Percentiles rank a stretch among this genome's conserved stretches.
Conservation (phyloP, 306 rosid genomes). For the Arachis hypogaea region DNA sequence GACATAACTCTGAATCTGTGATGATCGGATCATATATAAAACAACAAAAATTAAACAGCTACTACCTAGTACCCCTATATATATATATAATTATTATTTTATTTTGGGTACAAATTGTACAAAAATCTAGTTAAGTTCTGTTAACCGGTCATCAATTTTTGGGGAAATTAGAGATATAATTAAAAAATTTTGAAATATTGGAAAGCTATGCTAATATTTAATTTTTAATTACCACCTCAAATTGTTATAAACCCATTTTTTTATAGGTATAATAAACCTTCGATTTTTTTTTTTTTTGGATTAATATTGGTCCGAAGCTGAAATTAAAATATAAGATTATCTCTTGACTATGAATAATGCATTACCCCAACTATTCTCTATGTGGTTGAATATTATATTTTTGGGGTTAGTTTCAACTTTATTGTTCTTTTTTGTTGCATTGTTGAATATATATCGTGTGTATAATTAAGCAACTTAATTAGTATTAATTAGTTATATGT, state of each 20-base stretch:
- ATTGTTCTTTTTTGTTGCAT: background rate
- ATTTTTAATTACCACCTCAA: background rate
- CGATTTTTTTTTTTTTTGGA: background rate
- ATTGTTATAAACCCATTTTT: background rate
- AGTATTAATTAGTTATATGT: no score
- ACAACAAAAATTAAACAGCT: background rate
- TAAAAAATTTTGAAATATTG: background rate
- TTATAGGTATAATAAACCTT: background rate
- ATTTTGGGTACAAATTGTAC: slow-evolving; percentile 5
- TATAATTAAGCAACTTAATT: slow-evolving; percentile 2
- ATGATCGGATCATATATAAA: slow-evolving; percentile 2
- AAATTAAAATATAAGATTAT: background rate
- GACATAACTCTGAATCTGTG: background rate
- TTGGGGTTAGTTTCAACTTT: background rate
- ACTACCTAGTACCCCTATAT: background rate
- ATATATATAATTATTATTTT: background rate
- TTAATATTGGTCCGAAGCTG: slow-evolving; percentile 9
- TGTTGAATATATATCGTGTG: background rate
- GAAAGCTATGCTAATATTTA: background rate
- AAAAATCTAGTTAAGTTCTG: background rate
- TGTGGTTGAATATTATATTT: background rate
- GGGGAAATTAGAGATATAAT: slow-evolving; percentile 13
- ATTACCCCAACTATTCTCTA: background rate
- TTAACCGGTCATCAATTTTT: slow-evolving; percentile 4
- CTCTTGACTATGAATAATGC: slow-evolving; percentile 5